phyloP scores from a whole-genome alignment of 2,329 filamentous ascomycete species.

The Catunica adiposa region DNA sequence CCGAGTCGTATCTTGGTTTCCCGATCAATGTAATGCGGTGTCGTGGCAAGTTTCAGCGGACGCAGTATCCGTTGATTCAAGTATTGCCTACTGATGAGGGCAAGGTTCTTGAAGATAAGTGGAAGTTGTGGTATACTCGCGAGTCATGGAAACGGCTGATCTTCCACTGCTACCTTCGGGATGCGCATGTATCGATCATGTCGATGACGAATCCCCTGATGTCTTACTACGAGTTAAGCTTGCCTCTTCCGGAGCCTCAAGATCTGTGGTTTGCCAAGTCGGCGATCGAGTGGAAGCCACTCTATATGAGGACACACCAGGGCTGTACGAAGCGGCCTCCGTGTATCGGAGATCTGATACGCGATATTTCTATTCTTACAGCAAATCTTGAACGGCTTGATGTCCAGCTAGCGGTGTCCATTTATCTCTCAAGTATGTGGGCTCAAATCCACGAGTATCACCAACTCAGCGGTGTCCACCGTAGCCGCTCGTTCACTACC shows the following conservation, averaged over 20 bases:
- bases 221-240: slow-evolving; percentile 50
- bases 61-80: slow-evolving; percentile 33
- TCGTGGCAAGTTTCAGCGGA: slow-evolving; percentile 41
- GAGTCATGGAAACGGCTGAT: slow-evolving; percentile 53
- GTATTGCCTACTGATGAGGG: slow-evolving; percentile 39
- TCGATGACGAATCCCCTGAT: slow-evolving; percentile 47
- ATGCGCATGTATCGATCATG: slow-evolving; percentile 51
- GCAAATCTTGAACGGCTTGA: slow-evolving; percentile 36
- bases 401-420: slow-evolving; percentile 36
- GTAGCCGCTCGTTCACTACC: slow-evolving; percentile 30
- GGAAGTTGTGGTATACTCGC: slow-evolving; percentile 45
- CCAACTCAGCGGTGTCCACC: slow-evolving; percentile 36
- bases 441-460: slow-evolving; percentile 49
- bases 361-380: slow-evolving; percentile 36
- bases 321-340: slow-evolving; percentile 28
- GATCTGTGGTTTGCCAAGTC: slow-evolving; percentile 49
- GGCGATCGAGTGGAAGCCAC: slow-evolving; percentile 46
- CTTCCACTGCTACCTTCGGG: slow-evolving; percentile 47
- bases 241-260: slow-evolving; percentile 46
- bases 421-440: slow-evolving; percentile 51
- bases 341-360: slow-evolving; percentile 38
- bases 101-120: slow-evolving; percentile 43
- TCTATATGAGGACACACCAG: slow-evolving; percentile 31
- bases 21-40: slow-evolving; percentile 38
- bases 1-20: slow-evolving; percentile 32